Evolutionary conservation across 306 rosid genomes (phyloP).

Genomic region (Lablab purpureus): DNA sequence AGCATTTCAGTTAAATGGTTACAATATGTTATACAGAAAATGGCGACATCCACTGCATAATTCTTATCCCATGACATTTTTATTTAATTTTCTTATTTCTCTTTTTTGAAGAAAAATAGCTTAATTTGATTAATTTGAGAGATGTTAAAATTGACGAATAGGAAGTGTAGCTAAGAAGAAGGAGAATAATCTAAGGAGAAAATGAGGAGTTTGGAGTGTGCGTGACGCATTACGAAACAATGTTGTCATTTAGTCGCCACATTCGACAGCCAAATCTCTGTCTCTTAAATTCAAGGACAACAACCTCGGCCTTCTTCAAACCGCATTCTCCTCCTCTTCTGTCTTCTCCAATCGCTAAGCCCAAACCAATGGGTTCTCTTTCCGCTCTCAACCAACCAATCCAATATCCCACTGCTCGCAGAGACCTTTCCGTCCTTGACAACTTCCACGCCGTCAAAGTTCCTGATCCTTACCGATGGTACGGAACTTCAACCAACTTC

Average conservation of each 20-base stretch:
- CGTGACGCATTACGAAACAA: background rate
- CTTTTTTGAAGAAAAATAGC: too few relatives aligned
- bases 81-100: too few relatives aligned
- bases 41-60: too few relatives aligned
- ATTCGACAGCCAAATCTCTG: conserved; percentile 3
- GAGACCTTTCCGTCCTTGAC: conserved; percentile 78
- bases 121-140: too few relatives aligned
- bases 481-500: background rate
- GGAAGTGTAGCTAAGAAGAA: too few relatives aligned
- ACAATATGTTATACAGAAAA: too few relatives aligned
- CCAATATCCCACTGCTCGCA: conserved; percentile 68
- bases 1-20: too few relatives aligned
- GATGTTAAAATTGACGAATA: too few relatives aligned
- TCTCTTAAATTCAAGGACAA: background rate
- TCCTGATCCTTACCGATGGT: conserved; percentile 89
- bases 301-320: conserved; percentile 7
- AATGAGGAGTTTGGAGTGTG: background rate
- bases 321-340: background rate
- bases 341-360: background rate
- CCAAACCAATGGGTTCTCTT: conserved; percentile 62
- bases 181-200: background rate
- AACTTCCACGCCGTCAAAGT: conserved; percentile 73
- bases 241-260: conserved; percentile 55
- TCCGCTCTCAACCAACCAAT: conserved; percentile 46
- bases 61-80: too few relatives aligned